Percentiles rank a stretch among this genome's conserved stretches.
Conservation (phyloP, 2,329 filamentous ascomycete genomes). For the Hysterium pulicare region DNA sequence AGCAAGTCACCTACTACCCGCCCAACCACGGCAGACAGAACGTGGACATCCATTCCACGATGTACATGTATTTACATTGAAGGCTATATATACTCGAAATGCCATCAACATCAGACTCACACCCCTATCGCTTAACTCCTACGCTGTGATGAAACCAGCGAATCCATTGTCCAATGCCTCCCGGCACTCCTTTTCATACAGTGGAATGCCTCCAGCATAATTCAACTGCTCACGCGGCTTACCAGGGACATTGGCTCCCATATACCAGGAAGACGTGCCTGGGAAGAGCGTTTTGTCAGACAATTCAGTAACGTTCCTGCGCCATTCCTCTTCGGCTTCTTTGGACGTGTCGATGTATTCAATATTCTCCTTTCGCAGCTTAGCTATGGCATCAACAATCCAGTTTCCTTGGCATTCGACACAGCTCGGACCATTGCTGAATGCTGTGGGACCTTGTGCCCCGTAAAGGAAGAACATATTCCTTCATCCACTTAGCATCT, state of each 20-base stretch:
- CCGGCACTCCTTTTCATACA: slow-evolving; percentile 40
- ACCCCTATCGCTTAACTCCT: too few relatives aligned
- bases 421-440: slow-evolving; percentile 46
- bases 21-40: too few relatives aligned
- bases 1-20: too few relatives aligned
- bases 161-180: slow-evolving; percentile 36
- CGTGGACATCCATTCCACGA: too few relatives aligned
- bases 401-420: slow-evolving; percentile 45
- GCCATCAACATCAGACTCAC: too few relatives aligned
- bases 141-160: slow-evolving; percentile 32
- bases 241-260: slow-evolving; percentile 45
- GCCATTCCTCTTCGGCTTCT: slow-evolving; percentile 44
- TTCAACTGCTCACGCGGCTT: slow-evolving; percentile 46
- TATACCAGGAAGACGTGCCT: slow-evolving; percentile 42
- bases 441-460: slow-evolving; percentile 46
- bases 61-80: too few relatives aligned
- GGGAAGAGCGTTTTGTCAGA: slow-evolving; percentile 43
- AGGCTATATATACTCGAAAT: too few relatives aligned
- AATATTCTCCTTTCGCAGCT: slow-evolving; percentile 35
- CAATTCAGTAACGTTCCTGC: slow-evolving; percentile 37
- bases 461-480: slow-evolving; percentile 48
- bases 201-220: slow-evolving; percentile 41
- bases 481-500: slow-evolving; percentile 9
- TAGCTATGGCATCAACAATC: slow-evolving; percentile 43
- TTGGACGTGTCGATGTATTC: slow-evolving; percentile 40